A percentile compares a stretch with the other conserved stretches of the same genome.
Conservation (phyloP, 2,329 filamentous ascomycete species). For the Penicillium aurantiogriseum region DNA sequence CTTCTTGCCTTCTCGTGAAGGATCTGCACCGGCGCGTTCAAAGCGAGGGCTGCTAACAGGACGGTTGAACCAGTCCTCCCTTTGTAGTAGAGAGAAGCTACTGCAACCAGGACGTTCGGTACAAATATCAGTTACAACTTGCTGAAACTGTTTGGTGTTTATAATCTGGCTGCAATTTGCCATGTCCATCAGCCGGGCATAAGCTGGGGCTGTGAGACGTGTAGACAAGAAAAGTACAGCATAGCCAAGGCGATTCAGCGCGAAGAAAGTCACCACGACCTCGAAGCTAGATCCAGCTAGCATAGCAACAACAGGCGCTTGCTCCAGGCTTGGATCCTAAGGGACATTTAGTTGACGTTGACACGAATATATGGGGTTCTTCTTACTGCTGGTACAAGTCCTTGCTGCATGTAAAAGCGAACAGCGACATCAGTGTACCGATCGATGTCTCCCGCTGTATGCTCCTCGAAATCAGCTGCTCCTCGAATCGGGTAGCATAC, state of each 20-base stretch:
- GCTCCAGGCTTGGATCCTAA: constrained; percentile 32
- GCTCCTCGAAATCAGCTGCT: constrained; percentile 23
- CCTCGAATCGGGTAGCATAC: constrained; percentile 21
- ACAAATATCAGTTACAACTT: constrained; percentile 18
- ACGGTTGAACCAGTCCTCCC: constrained; percentile 24
- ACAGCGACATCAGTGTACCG: constrained; percentile 25
- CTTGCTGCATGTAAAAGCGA: constrained; percentile 20
- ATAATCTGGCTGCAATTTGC: constrained; percentile 38
- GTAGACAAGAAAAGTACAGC: constrained; percentile 56
- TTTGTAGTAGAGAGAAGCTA: constrained; percentile 22
- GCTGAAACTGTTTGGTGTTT: constrained; percentile 21
- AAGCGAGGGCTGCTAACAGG: constrained; percentile 7
- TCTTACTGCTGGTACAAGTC: constrained; percentile 20
- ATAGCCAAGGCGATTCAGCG: constrained; percentile 56
- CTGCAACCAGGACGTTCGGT: constrained; percentile 17
- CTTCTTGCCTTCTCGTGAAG: constrained; percentile 31
- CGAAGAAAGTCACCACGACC: constrained; percentile 56
- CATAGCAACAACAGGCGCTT: constrained; percentile 48
- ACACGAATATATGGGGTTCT: rapidly evolving
- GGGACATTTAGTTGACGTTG: not conserved
- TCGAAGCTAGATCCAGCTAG: constrained; percentile 56
- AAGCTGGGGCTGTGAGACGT: constrained; percentile 53
- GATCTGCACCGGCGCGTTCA: constrained; percentile 19
- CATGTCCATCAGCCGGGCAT: constrained; percentile 46
- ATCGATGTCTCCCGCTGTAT: constrained; percentile 21